Base-by-base conservation (phyloP, 139 green algal species). In the Auxenochlorella protothecoides region DNA sequence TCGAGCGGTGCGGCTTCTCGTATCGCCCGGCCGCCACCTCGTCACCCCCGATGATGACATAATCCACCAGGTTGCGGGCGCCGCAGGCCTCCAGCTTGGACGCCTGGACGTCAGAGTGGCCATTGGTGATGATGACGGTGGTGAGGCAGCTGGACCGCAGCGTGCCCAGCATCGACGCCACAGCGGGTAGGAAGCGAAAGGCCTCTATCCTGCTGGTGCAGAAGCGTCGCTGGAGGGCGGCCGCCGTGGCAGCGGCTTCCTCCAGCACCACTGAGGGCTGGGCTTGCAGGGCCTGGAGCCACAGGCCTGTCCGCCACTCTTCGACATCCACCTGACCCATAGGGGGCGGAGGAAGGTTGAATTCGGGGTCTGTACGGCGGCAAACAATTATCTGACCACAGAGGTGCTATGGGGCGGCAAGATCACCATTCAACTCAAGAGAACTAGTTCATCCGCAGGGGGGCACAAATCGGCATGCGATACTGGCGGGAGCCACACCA, bases 101-200 rank as follows among this genome's bases (percentile, higher is more conserved):
- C 44, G 73, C 67, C 79, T 85, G 79, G 7, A 85, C 66, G 13
- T 66, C 44, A 5, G 64, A 57, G 67, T 85, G 79, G 8, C 79
- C 79, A 27, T 85, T 85, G 55, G 79, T 82, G 72, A 85, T 85
- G 70, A 85, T 72, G 3, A 65, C 65, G 0, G 65, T 69, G 52
- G 62, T 15, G 12, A 81, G 56, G 55, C 79, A 72, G 7, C 7
- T 7, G 59, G 8, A n/a, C 15, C 72, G 54, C 72, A 84, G 70
- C 51, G 15, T 52, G 5, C 9, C 7, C 15, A 81, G 61, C 64
- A 81, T 75, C 4, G 54, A 70, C 56, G 78, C 72, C 16, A 79
- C 79, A 0, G 73, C 72, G 2, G 51, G 27, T 4, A 74, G 66
- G 27, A 84, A 79, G 14, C 53, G 51, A 10, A 81, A 84, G 61